Base-by-base conservation (phyloP, 768 basidiomycete genomes). In the Mycena filopes region DNA sequence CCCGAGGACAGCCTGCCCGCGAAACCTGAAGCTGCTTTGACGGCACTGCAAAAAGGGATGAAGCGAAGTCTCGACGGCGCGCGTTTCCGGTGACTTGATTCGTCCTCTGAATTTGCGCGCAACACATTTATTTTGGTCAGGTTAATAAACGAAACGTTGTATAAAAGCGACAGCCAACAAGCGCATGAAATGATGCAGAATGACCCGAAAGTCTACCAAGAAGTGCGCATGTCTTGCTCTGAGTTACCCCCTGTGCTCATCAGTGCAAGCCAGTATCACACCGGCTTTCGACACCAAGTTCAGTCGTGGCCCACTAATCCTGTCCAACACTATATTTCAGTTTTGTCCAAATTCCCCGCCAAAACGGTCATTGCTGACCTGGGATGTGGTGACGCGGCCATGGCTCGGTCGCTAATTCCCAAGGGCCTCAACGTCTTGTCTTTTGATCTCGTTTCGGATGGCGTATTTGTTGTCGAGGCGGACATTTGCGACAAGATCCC, bases 231-330 rank as follows among this genome's bases (percentile, higher is more conserved):
- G 45, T 45, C 60, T 43, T 70, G 28, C 11, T 56, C 36, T 2
- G 13, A n/a, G 11, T 3, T 26, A 7, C 12, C 25, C n/a, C 7
- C n/a, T 49, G 55, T 55, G 11, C 53, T 42, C 55, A 60, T 45
- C n/a, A n/a, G n/a, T n/a, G 20, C 26, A 41, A 33, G 4, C 40
- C n/a, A 99, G 96, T 99, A 99, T 74, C 98, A 99, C 77, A 79
- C 81, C 45, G 96, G 96, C 4, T 98, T 99, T 79, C 89, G 96
- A 25, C 87, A 88, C 61, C 95, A 98, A 81, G 95, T 97, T 1
- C 86, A 90, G 55, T 88, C 90, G 3, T 99, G 98, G 98, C 97
- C 97, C 1, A 89, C 89, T 10, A 97, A 98, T 73, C 97, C 98
- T 1, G 89, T 97, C n/a, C 82, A 91, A 31, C 85, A 92, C 74